Evolutionary conservation across 495 filamentous ascomycete species (phyloP), one percentile per base, ranked within the genome.

Genomic region (Opeltia flavorubescens): DNA sequence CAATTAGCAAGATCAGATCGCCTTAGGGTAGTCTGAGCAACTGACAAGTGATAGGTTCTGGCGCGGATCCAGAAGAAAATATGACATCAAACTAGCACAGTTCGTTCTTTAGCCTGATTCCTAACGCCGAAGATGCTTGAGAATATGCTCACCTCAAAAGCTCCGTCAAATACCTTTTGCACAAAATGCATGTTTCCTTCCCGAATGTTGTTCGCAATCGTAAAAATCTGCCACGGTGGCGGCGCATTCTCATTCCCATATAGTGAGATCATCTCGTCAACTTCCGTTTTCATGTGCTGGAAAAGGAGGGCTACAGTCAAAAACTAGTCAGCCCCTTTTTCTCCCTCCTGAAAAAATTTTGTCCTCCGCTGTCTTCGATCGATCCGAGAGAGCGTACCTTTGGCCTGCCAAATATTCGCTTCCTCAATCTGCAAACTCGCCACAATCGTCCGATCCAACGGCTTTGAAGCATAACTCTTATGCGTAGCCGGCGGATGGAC

Each of bases 91-190:
- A 96, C 71, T 91, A 47, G 35, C 42, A n/a, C n/a, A n/a, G n/a
- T n/a, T n/a, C n/a, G n/a, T n/a, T n/a, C n/a, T n/a, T n/a, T n/a
- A n/a, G n/a, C n/a, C n/a, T n/a, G n/a, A n/a, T n/a, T n/a, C n/a
- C 34, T 25, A 46, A 25, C 28, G 1, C 28, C n/a, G 27, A 35
- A 15, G 5, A 20, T 7, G 1, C n/a, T 20, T 23, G 18, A 11
- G 3, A 18, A 20, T 44, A 6, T 5, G 30, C 42, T 18, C 7
- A 51, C 3, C 20, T 84, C 86, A 59, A 96, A 98, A 20, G 78
- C 55, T 1, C 93, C 93, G 58, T 84, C 76, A 59, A 95, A 98
- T 2, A 88, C 73, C 63, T 94, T 96, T 62, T 98, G 89, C 31
- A 96, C 75, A 40, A 93, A 67, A 50, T 98, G 91, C 3, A 87